Evolutionary conservation across 768 basidiomycete species (phyloP).

Genomic region (Boletus pseudopeckii): DNA sequence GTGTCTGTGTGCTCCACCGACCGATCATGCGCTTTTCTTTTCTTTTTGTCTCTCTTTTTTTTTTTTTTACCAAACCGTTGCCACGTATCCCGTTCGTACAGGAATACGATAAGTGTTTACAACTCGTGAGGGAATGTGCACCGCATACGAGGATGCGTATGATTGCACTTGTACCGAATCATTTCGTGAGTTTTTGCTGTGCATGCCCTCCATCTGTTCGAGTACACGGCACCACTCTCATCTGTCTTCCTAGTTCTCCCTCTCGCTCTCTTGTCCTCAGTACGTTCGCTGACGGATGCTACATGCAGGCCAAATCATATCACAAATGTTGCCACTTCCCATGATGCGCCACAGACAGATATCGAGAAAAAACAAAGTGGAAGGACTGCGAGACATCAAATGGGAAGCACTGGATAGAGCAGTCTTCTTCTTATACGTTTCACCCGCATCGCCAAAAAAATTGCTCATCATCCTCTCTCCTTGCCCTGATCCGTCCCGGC

Average conservation of each 20-base stretch:
- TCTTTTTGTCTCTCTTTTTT: not conserved
- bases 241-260: not conserved
- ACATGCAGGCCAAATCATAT: constrained; percentile 60
- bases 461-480: not conserved
- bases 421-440: constrained; percentile 26
- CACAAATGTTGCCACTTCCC: constrained; percentile 70
- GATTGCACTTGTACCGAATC: constrained; percentile 58
- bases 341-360: constrained; percentile 86
- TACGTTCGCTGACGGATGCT: not conserved
- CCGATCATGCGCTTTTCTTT: not conserved
- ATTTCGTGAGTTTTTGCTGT: constrained; percentile 50
- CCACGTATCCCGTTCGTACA: too few relatives aligned
- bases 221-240: not conserved
- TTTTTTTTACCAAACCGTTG: too few relatives aligned
- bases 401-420: constrained; percentile 83
- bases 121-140: constrained; percentile 58
- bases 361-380: constrained; percentile 73
- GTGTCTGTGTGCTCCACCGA: not conserved
- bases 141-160: constrained; percentile 53
- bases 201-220: not conserved
- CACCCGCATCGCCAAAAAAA: not conserved
- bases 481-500: not conserved
- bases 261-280: too few relatives aligned
- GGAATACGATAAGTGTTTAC: constrained; percentile 72
- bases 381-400: constrained; percentile 54